Evolutionary conservation across 805 yeast species (phyloP).

Genomic region (Ogataea parapolymorpha): DNA sequence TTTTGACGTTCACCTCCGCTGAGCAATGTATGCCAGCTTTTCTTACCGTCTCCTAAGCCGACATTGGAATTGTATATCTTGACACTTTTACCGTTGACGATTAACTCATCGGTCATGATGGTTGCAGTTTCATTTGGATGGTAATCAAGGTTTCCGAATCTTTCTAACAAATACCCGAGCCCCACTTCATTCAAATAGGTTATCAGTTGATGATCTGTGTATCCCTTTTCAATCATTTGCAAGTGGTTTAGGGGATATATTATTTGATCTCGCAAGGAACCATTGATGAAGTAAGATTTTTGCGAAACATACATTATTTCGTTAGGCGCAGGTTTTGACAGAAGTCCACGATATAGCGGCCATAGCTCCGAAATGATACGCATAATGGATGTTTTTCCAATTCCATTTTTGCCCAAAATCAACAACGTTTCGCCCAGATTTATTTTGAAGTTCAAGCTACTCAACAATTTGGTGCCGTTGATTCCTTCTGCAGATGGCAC

Average conservation of each 20-base stretch:
- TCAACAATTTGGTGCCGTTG: slow-evolving; percentile 58
- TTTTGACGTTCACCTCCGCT: slow-evolving; percentile 97
- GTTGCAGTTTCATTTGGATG: slow-evolving; percentile 27
- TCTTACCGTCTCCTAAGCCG: slow-evolving; percentile 29
- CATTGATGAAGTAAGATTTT: slow-evolving; percentile 74
- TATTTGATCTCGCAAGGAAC: slow-evolving; percentile 86
- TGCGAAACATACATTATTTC: slow-evolving; percentile 82
- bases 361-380: slow-evolving; percentile 84
- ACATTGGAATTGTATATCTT: slow-evolving; percentile 27
- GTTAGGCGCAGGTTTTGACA: slow-evolving; percentile 69
- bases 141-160: slow-evolving; percentile 53
- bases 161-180: slow-evolving; percentile 70
- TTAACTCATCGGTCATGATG: slow-evolving; percentile 25
- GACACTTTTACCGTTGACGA: slow-evolving; percentile 25
- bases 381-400: slow-evolving; percentile 85
- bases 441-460: slow-evolving; percentile 60
- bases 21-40: slow-evolving; percentile 77
- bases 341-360: slow-evolving; percentile 83
- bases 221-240: slow-evolving; percentile 72
- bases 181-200: slow-evolving; percentile 71
- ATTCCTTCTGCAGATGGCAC: slow-evolving; percentile 65
- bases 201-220: slow-evolving; percentile 64
- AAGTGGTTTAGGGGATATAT: slow-evolving; percentile 80
- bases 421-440: slow-evolving; percentile 65
- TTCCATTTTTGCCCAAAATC: slow-evolving; percentile 83